These are phyloP conservation scores for Ophiostoma quercus DNA, from an alignment of 2,329 filamentous ascomycete species.

Conservation along the genomic window DNA sequence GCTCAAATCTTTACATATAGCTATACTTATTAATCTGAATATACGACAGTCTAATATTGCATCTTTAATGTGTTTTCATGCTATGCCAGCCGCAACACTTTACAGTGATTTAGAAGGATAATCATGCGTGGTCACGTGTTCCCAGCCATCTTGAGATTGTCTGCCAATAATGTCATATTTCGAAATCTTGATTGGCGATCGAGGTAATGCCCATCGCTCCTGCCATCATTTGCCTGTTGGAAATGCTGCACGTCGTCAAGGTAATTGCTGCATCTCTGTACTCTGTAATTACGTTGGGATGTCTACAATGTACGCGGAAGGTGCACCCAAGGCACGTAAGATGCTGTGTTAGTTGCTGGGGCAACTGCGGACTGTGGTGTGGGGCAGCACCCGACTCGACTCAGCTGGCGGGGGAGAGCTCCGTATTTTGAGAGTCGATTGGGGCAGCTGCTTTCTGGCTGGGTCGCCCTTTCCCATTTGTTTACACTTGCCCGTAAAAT, in stretches of 20 bases:
- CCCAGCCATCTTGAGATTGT: too few species aligned
- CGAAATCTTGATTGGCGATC: not conserved
- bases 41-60: too few species aligned
- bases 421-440: not conserved
- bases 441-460: slow-evolving; percentile 5
- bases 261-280: not conserved
- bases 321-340: slow-evolving; percentile 15
- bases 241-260: not conserved
- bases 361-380: slow-evolving; percentile 27
- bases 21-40: too few species aligned
- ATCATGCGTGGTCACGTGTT: not conserved
- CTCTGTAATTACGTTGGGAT: too few species aligned
- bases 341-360: slow-evolving; percentile 28
- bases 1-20: too few species aligned
- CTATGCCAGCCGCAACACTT: too few species aligned
- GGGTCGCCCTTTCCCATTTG: slow-evolving; percentile 12
- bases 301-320: too few species aligned
- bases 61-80: too few species aligned
- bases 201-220: not conserved
- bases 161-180: not conserved
- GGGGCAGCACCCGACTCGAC: slow-evolving; percentile 20
- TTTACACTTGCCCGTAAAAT: not conserved
- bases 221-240: not conserved
- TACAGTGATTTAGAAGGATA: too few species aligned
- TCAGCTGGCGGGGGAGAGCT: slow-evolving; percentile 13